Conservation (phyloP, 2,329 filamentous ascomycete species). For the Teratosphaeria epicoccoides region DNA sequence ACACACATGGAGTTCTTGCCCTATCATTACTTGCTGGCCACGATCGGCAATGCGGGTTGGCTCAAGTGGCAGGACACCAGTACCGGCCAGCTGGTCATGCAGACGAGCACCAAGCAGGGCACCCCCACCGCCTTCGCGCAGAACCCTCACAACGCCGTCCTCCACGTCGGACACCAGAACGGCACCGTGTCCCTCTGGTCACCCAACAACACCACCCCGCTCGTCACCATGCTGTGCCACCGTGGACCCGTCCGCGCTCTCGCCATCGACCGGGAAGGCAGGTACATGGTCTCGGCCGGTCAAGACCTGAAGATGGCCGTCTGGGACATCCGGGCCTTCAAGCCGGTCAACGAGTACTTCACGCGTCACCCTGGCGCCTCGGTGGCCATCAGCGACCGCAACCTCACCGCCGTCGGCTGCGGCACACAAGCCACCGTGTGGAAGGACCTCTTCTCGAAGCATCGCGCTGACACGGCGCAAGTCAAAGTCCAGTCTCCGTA, state of each 20-base stretch:
- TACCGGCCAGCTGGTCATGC: constrained; percentile 77
- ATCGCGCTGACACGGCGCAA: constrained; percentile 46
- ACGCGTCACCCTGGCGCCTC: constrained; percentile 73
- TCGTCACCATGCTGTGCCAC: constrained; percentile 87
- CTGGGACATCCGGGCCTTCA: constrained; percentile 92
- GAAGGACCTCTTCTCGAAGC: constrained; percentile 77
- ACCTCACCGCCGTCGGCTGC: constrained; percentile 81
- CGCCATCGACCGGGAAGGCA: constrained; percentile 76
- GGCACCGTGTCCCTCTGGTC: constrained; percentile 94
- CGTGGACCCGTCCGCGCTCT: constrained; percentile 76
- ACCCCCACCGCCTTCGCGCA: constrained; percentile 74
- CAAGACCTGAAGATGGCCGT: constrained; percentile 88
- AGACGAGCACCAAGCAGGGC: constrained; percentile 75
- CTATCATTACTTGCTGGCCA: constrained; percentile 89
- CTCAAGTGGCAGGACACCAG: constrained; percentile 93
- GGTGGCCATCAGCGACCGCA: constrained; percentile 78
- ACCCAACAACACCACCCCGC: constrained; percentile 72
- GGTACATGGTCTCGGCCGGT: constrained; percentile 90
- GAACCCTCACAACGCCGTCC: constrained; percentile 83
- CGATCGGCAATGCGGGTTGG: constrained; percentile 70
- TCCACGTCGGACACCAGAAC: constrained; percentile 90
- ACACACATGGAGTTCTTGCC: constrained; percentile 91
- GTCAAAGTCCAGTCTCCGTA: constrained; percentile 79
- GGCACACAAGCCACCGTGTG: constrained; percentile 82
- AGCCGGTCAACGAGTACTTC: constrained; percentile 81